Evolutionary conservation across 805 yeast species (phyloP), one percentile per base, ranked within the genome.

Genomic region (Zygosaccharomyces bailii): DNA sequence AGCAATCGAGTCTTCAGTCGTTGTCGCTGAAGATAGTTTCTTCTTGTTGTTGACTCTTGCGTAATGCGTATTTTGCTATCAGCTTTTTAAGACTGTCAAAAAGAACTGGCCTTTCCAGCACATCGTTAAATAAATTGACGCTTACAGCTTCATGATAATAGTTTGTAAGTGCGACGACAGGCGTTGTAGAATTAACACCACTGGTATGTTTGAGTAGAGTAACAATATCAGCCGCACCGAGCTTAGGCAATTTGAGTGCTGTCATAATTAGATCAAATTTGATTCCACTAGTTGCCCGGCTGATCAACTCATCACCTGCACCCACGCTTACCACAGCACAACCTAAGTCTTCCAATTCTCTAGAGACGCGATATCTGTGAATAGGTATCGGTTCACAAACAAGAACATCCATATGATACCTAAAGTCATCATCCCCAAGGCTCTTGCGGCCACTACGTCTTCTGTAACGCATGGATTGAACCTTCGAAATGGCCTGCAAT

Each of bases 361-460:
- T 77, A 34, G 79, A 75, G 20, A 83, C 74, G 10, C 86, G 73
- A 56, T 78, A 86, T 39, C 95, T 67, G 53, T 86, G 82, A 45
- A 84, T 84, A 0, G 96, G 93, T 48, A 86, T 86, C 2, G 93
- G 88, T 56, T 88, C 96, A 64, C 96, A 89, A 10, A 88, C 70
- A 36, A 91, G 68, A 4, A 89, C 81, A 60, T 86, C 90, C 53
- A 85, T 63, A 29, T 59, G 54, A 35, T 53, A 58, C 4, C 53
- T 46, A n/a, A 60, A 42, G 11, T 52, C 59, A 21, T 49, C 50
- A 24, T 50, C 50, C 0, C 51, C 47, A 2, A 61, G 55, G 43
- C 57, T 60, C 37, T 51, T 56, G 7, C 63, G 51, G 11, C 58
- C 61, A 42, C 63, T 60, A 19, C 60, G 54, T 41, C 66, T 55